A percentile compares a stretch with the other conserved stretches of the same genome.
Evolutionary conservation across 2,329 filamentous ascomycete species (phyloP).

Genomic region (Neonectria magnoliae): DNA sequence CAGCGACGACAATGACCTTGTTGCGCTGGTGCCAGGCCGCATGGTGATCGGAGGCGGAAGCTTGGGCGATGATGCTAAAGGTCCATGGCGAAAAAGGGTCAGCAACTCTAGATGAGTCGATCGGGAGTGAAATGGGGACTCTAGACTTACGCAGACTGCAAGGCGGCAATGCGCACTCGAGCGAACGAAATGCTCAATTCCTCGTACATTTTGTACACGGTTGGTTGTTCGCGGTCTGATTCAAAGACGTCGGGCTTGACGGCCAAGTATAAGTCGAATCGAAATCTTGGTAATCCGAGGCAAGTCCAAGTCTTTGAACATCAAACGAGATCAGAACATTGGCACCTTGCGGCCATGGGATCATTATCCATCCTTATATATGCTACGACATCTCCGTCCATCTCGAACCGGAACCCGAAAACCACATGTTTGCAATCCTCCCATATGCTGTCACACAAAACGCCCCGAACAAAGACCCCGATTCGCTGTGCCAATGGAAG

Average conservation of each 20-base stretch:
- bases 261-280: neutral
- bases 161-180: slow-evolving; percentile 59
- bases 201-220: slow-evolving; percentile 46
- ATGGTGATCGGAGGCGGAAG: slow-evolving; percentile 7
- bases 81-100: neutral
- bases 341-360: neutral
- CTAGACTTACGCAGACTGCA: slow-evolving; percentile 58
- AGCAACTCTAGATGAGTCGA: neutral
- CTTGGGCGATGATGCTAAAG: slow-evolving; percentile 25
- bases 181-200: slow-evolving; percentile 55
- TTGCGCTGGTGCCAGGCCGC: slow-evolving; percentile 38
- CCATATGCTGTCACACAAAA: neutral
- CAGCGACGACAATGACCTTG: slow-evolving; percentile 36
- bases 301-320: neutral
- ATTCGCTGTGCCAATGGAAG: neutral
- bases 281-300: neutral
- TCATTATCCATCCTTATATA: slow-evolving; percentile 8
- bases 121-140: neutral
- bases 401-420: slow-evolving; percentile 9
- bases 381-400: neutral
- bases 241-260: neutral
- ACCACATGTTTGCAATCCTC: neutral
- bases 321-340: neutral
- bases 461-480: neutral
- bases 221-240: neutral